Percentiles rank a stretch among this genome's conserved stretches.
phyloP scores from a whole-genome alignment of 106 monocot species.

The Ottelia alismoides region DNA sequence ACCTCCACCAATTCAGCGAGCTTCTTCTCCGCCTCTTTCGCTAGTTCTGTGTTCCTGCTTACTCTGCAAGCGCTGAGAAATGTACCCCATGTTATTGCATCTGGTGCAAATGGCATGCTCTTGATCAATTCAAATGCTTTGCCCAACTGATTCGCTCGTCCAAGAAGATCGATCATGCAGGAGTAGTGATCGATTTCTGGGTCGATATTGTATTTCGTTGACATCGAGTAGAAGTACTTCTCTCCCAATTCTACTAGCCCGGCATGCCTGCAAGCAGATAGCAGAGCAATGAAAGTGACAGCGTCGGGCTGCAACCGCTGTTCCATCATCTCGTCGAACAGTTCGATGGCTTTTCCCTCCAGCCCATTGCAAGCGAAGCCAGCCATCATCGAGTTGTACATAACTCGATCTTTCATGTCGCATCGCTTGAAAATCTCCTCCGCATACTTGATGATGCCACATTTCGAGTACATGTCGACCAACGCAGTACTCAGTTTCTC shows the following conservation, averaged over 20 bases:
- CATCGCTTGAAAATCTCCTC: conserved; percentile 2
- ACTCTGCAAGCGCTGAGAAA: conserved; percentile 11
- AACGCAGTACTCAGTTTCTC: conserved; percentile 5
- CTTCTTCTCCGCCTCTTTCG: conserved; percentile 9
- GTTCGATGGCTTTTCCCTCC: conserved; percentile 4
- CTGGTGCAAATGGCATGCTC: conserved; percentile 9
- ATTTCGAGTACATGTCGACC: conserved; percentile 19
- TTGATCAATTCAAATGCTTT: conserved; percentile 7
- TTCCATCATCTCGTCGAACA: conserved; percentile 8
- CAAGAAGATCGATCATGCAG: conserved; percentile 18
- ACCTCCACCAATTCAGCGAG: neutral
- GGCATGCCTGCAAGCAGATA: conserved; percentile 19
- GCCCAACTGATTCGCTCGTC: conserved; percentile 9
- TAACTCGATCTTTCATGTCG: conserved; percentile 4
- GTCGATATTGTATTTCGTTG: neutral
- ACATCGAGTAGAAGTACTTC: conserved; percentile 11
- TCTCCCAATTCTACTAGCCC: conserved; percentile 14
- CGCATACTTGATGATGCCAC: conserved; percentile 11
- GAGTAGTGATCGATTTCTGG: conserved; percentile 18
- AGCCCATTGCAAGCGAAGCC: conserved; percentile 17
- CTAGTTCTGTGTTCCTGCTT: conserved; percentile 5
- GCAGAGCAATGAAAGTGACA: conserved; percentile 14
- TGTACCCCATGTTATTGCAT: conserved; percentile 16
- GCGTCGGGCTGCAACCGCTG: conserved; percentile 2
- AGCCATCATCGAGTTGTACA: conserved; percentile 15